Evolutionary conservation across 148 eudicot genomes (phyloP), one percentile per base, ranked within the genome.

Genomic region (Camellia granthamiana): DNA sequence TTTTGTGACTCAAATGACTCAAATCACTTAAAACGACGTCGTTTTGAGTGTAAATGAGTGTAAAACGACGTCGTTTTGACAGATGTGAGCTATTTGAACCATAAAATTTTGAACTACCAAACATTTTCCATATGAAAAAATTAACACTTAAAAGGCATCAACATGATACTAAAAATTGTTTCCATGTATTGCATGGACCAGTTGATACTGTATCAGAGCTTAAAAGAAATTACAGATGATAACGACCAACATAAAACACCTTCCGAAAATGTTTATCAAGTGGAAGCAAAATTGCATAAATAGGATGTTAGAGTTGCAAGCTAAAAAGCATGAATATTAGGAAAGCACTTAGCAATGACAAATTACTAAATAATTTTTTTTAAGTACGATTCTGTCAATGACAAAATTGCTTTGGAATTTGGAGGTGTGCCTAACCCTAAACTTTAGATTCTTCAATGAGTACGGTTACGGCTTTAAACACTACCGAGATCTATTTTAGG

Each of bases 341-440:
- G 6, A 18, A 44, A 44, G 54, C 14, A 43, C 41, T 49, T 49
- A 43, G 7, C 19, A 68, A 42, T 43, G 72, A 68, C 8, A 44
- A 49, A 70, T 14, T 47, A 70, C 12, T 54, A 42, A 47, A 5
- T 23, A 5, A 15, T 30, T 2, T 13, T 67, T 18, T 13, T 30
- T 67, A 30, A 49, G 72, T 7, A 43, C n/a, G 41, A 42, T 38
- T 13, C 16, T 41, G 19, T 6, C 6, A 19, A n/a, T 19, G 7
- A 7, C 23, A 61, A 61, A 3, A 7, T 42, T 12, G 43, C 18
- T 42, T 11, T 5, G 10, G 38, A 69, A 67, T 87, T 4, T 82
- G 79, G 84, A 84, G 87, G 87, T 70, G 82, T 82, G 87, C 86
- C 86, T 84, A 84, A 87, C 85, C 84, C 84, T 3, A 71, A 83